A percentile compares a stretch with the other conserved stretches of the same genome.
phyloP scores from a whole-genome alignment of 345 rosid species.

The Bruguiera gymnorhiza region DNA sequence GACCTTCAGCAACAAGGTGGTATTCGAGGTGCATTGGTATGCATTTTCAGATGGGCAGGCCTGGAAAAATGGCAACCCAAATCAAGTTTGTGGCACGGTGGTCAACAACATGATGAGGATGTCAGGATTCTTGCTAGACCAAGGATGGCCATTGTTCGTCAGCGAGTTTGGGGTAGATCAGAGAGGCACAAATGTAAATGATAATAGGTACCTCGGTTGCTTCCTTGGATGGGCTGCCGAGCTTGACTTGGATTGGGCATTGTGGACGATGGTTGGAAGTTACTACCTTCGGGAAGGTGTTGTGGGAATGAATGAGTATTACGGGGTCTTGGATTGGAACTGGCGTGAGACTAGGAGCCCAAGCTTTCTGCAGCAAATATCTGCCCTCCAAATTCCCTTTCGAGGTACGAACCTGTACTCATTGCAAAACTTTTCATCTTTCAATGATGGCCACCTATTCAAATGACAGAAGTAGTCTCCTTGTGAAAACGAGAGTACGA shows the following conservation, averaged over 20 bases:
- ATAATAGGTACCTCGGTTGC: constrained; percentile 69
- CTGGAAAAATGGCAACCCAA: constrained; percentile 67
- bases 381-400: constrained; percentile 59
- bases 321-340: constrained; percentile 58
- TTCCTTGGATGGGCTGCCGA: constrained; percentile 66
- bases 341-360: constrained; percentile 62
- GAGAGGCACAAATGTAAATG: constrained; percentile 59
- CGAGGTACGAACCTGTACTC: constrained; percentile 36
- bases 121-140: constrained; percentile 57
- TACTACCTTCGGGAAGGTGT: constrained; percentile 78
- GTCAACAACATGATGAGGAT: constrained; percentile 45
- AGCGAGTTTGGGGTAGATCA: constrained; percentile 78
- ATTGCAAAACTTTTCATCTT: background rate
- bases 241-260: constrained; percentile 78
- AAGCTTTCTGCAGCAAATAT: constrained; percentile 51
- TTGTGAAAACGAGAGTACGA: no score
- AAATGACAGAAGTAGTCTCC: no score
- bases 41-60: constrained; percentile 63
- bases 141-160: constrained; percentile 69
- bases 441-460: background rate
- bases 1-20: constrained; percentile 58
- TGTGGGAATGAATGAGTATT: constrained; percentile 55
- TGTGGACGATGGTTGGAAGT: constrained; percentile 82
- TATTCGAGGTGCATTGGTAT: constrained; percentile 88
- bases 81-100: constrained; percentile 69